Conservation (phyloP, 495 filamentous ascomycete species). For the Lepraria neglecta region DNA sequence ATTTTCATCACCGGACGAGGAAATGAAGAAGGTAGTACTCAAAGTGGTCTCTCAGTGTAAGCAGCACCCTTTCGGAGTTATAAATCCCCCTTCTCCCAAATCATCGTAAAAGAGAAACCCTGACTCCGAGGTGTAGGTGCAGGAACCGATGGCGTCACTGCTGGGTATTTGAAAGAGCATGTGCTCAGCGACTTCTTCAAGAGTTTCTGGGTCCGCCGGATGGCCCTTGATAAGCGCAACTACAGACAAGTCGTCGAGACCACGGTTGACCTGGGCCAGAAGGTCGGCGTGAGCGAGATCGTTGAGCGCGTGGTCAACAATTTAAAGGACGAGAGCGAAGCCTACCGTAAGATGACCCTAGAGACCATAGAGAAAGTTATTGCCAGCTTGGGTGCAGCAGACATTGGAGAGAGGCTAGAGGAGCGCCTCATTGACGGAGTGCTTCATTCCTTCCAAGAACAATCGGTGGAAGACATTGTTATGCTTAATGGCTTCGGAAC, state of each 20-base stretch:
- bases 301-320: slow-evolving; percentile 88
- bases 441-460: slow-evolving; percentile 96
- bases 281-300: slow-evolving; percentile 93
- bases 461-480: slow-evolving; percentile 91
- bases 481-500: slow-evolving; percentile 99
- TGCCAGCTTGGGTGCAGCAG: slow-evolving; percentile 83
- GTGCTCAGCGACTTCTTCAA: slow-evolving; percentile 97
- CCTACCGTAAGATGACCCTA: slow-evolving; percentile 98
- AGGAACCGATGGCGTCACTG: slow-evolving; percentile 88
- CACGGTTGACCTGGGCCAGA: slow-evolving; percentile 94
- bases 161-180: slow-evolving; percentile 87
- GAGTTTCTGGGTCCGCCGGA: slow-evolving; percentile 94
- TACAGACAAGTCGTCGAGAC: slow-evolving; percentile 97
- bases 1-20: slow-evolving; percentile 93
- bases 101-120: too few species aligned
- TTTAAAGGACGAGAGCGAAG: slow-evolving; percentile 95
- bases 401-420: slow-evolving; percentile 87
- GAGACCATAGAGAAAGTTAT: slow-evolving; percentile 96
- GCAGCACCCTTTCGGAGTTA: too few species aligned
- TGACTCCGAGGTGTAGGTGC: slow-evolving; percentile 34
- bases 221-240: slow-evolving; percentile 95
- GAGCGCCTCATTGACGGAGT: slow-evolving; percentile 93
- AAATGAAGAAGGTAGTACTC: slow-evolving; percentile 99
- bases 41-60: slow-evolving; percentile 94
- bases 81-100: too few species aligned